phyloP scores from a whole-genome alignment of 495 filamentous ascomycete species.

The Xylaria palmicola region DNA sequence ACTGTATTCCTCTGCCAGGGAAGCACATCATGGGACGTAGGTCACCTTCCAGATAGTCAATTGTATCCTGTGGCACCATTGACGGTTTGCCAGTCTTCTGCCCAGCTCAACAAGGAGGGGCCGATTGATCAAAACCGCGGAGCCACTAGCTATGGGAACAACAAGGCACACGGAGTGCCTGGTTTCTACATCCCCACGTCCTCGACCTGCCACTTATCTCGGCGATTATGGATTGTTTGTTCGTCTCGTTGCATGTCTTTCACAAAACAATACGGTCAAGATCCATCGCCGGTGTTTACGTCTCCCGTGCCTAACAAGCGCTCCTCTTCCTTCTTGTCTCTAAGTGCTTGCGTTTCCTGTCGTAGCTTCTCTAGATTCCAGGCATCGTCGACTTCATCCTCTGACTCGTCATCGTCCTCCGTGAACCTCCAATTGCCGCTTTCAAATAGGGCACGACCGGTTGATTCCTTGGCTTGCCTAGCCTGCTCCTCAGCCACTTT shows the following conservation, averaged over 20 bases:
- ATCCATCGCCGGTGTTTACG: constrained; percentile 21
- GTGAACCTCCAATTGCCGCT: constrained; percentile 85
- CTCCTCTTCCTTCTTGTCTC: constrained; percentile 62
- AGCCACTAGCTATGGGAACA: constrained; percentile 3
- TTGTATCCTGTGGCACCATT: constrained; percentile 9
- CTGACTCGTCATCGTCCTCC: constrained; percentile 56
- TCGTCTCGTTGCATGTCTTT: neutral
- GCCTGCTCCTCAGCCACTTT: constrained; percentile 91
- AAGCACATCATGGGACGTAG: neutral
- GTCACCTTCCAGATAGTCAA: constrained; percentile 5
- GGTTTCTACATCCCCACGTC: constrained; percentile 10
- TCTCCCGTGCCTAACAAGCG: constrained; percentile 39
- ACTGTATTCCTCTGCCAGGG: neutral
- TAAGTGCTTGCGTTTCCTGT: constrained; percentile 65
- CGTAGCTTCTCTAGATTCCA: constrained; percentile 81
- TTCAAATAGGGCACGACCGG: constrained; percentile 92
- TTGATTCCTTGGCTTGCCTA: constrained; percentile 86
- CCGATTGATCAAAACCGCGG: constrained; percentile 6
- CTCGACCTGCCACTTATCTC: constrained; percentile 28
- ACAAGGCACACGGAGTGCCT: neutral
- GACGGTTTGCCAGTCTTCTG: constrained; percentile 9
- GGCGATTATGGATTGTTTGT: constrained; percentile 9
- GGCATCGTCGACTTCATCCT: constrained; percentile 56
- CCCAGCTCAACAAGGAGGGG: constrained; percentile 20
- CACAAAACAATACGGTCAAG: neutral